Percentiles rank a stretch among this genome's conserved stretches.
phyloP scores from a whole-genome alignment of 257 asterid species.

The Plantago elongata region DNA sequence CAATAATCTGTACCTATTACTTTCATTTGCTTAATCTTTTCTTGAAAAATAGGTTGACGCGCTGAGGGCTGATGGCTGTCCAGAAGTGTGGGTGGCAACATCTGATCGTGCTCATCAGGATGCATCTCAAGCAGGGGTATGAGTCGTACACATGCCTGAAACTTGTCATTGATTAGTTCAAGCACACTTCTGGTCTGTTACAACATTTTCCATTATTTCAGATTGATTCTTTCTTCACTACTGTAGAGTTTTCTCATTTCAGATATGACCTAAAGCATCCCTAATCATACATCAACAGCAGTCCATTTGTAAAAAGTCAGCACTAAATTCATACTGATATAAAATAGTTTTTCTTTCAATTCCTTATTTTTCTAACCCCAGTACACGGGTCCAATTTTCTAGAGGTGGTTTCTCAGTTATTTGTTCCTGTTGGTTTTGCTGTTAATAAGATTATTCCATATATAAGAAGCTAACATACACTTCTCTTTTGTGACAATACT shows the following conservation, averaged over 20 bases:
- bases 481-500: slow-evolving; percentile 7
- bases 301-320: too few species aligned
- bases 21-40: not conserved
- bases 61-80: slow-evolving; percentile 90
- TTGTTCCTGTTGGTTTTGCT: not conserved
- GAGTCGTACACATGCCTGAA: slow-evolving; percentile 22
- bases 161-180: not conserved
- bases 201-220: not conserved
- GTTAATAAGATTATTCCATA: not conserved
- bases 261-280: too few species aligned
- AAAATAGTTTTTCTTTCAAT: too few species aligned
- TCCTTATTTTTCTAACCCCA: too few species aligned
- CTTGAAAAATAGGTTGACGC: slow-evolving; percentile 60
- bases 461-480: not conserved
- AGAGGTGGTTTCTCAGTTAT: too few species aligned
- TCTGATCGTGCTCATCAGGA: slow-evolving; percentile 82
- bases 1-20: too few species aligned
- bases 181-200: not conserved
- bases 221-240: not conserved
- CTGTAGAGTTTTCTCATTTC: not conserved
- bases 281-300: too few species aligned
- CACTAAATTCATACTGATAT: too few species aligned
- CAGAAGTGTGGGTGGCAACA: slow-evolving; percentile 94
- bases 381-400: too few species aligned
- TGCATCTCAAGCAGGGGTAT: slow-evolving; percentile 91